Evolutionary conservation across 2,329 filamentous ascomycete species (phyloP).

Genomic region (Cercospora nicotianae): DNA sequence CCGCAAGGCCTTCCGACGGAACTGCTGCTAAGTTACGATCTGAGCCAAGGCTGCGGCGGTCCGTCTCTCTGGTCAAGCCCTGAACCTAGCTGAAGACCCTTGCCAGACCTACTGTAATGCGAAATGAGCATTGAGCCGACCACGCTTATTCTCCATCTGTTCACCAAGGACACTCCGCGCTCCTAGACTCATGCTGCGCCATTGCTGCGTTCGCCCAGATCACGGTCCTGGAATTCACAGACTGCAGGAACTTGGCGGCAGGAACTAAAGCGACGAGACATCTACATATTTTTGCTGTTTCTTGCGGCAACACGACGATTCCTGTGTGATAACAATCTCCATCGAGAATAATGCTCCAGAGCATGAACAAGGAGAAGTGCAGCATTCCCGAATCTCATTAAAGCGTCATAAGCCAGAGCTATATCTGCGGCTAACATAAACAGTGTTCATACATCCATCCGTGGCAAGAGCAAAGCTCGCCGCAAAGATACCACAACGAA

Average conservation of each 20-base stretch:
- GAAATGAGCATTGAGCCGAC: background rate
- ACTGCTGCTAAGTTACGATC: background rate
- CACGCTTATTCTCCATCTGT: background rate
- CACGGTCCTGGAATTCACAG: background rate
- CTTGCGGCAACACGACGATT: background rate
- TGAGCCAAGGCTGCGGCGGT: background rate
- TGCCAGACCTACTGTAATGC: background rate
- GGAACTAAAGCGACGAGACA: background rate
- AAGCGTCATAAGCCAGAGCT: background rate
- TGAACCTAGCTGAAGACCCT: background rate
- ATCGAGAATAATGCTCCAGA: background rate
- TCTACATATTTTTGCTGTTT: background rate
- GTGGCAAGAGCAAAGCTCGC: slow-evolving; percentile 3
- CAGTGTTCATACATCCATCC: slow-evolving; percentile 15
- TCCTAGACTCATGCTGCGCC: background rate
- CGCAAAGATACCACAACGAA: background rate
- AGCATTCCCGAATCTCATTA: background rate
- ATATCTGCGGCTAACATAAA: slow-evolving; percentile 12
- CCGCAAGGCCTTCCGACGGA: background rate
- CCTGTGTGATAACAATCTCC: background rate
- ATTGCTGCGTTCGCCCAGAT: background rate
- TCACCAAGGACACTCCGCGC: background rate
- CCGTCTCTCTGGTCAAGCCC: background rate
- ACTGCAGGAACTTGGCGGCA: background rate
- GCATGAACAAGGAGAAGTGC: background rate